Conservation (phyloP, 345 rosid genomes). For the Aquilaria malaccensis region DNA sequence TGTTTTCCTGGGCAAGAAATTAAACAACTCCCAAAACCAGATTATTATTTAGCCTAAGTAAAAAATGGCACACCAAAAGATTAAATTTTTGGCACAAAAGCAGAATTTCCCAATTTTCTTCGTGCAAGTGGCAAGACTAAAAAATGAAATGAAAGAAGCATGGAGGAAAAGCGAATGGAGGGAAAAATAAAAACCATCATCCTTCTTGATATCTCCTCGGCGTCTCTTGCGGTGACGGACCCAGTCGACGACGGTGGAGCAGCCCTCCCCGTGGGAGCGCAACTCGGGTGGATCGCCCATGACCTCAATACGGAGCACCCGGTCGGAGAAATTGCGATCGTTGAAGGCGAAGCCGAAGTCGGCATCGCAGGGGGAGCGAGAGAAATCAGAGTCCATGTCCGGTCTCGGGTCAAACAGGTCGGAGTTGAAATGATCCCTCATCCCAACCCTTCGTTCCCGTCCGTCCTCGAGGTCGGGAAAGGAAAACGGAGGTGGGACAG, state of each 20-base stretch:
- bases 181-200: constrained; percentile 18
- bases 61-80: no score
- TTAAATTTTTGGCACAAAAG: no score
- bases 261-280: constrained; percentile 37
- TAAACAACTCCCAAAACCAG: neutral
- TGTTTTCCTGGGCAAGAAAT: neutral
- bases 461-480: no score
- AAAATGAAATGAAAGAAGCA: neutral
- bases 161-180: neutral
- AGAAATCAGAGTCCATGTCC: constrained; percentile 39
- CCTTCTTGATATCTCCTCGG: constrained; percentile 50
- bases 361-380: constrained; percentile 29
- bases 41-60: neutral
- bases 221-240: constrained; percentile 65
- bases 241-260: constrained; percentile 58
- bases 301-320: constrained; percentile 67
- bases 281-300: constrained; percentile 32
- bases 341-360: constrained; percentile 80
- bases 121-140: no score
- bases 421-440: constrained; percentile 9
- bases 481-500: no score
- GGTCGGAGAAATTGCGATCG: constrained; percentile 72
- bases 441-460: no score
- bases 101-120: no score
- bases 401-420: constrained; percentile 37